Evolutionary conservation across 2,329 filamentous ascomycete species (phyloP).

Genomic region (Penicillium thymicola): DNA sequence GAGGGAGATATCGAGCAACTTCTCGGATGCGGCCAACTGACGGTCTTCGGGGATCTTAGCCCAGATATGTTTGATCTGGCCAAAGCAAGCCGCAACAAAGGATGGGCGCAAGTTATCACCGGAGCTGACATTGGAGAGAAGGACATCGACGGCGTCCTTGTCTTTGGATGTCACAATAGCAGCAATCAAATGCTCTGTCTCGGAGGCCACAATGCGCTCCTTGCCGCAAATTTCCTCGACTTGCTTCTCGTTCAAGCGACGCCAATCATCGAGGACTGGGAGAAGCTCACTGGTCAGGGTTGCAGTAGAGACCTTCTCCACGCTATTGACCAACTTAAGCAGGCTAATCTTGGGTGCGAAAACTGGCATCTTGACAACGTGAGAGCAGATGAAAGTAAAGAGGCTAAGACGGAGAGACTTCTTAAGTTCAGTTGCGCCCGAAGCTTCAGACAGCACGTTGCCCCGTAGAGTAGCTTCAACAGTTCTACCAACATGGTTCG

Average conservation of each 20-base stretch:
- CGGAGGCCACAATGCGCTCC: conserved; percentile 48
- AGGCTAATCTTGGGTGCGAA: conserved; percentile 67
- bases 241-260: conserved; percentile 52
- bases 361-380: conserved; percentile 66
- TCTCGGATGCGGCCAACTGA: conserved; percentile 36
- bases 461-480: conserved; percentile 62
- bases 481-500: conserved; percentile 64
- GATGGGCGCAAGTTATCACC: conserved; percentile 46
- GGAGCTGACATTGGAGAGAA: conserved; percentile 52
- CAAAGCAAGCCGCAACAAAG: conserved; percentile 65
- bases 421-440: conserved; percentile 55
- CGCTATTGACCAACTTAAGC: conserved; percentile 66
- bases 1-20: conserved; percentile 43
- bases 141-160: conserved; percentile 54
- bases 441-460: conserved; percentile 26
- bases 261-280: conserved; percentile 71
- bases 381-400: conserved; percentile 69
- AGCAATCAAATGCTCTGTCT: conserved; percentile 54
- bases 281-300: conserved; percentile 72
- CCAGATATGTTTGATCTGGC: conserved; percentile 70
- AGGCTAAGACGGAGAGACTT: conserved; percentile 63
- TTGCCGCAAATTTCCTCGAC: conserved; percentile 49
- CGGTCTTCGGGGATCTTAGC: conserved; percentile 41
- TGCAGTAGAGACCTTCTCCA: conserved; percentile 69
- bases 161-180: conserved; percentile 55